Evolutionary conservation across 2,329 filamentous ascomycete species (phyloP), one percentile per base, ranked within the genome.

Genomic region (Botrytis medusae): DNA sequence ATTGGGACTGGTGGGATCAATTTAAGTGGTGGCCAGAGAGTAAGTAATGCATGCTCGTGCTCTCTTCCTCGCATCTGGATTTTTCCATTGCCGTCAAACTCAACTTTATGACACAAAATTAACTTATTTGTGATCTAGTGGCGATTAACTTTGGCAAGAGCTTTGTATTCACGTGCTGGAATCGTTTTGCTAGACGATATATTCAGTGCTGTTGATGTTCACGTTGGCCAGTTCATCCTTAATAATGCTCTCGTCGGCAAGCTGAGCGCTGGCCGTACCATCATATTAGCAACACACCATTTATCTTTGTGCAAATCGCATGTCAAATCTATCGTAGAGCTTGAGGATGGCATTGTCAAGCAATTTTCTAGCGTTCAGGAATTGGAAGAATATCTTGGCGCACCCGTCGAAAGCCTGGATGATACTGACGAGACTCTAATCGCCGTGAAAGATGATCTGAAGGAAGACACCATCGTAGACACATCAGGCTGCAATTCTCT

Each of bases 1-100:
- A 91, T 96, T 71, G 93, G 93, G 25, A 91, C 92, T 7, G 94
- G 95, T 74, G 93, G 93, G 5, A 92, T 95, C 77, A 94, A 94
- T 77, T 85, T 96, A 2, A 93, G 91, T 74, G 93, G 93, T 75
- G 93, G 93, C 0, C 93, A 97, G 82, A 37, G 61, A 37, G 65
- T 68, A 57, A 68, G 65, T 68, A 34, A 48, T 68, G 12, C 48
- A 42, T 37, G 18, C 34, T 20, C 18, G 5, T 54, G 9, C 46
- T 68, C 6, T 29, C 9, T 4, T 18, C n/a, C 0, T 42, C 48
- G 20, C 20, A 57, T 68, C 25, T 32, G 2, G 29, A 46, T 4
- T 22, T 46, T 25, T 14, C 22, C 14, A 62, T 40, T 44, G 42
- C 29, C 9, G 8, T 7, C 48, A 68, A 40, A 32, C 1, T 25